Percentiles rank a stretch among this genome's conserved stretches.
phyloP scores from a whole-genome alignment of 768 basidiomycete species.

The Stropharia rugosoannulata region DNA sequence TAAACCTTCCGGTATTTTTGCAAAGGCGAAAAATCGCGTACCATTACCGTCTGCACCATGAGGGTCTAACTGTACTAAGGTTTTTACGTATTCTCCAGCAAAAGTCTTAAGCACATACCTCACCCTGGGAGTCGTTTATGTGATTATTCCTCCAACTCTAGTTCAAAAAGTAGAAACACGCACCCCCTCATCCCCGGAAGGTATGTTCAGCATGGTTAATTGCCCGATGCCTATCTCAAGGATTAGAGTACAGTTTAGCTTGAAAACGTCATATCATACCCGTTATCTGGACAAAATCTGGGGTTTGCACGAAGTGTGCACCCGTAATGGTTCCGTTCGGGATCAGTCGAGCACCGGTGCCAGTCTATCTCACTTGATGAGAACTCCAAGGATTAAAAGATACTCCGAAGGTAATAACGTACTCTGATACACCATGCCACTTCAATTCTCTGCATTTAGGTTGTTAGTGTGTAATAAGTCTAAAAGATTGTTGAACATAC shows the following conservation, averaged over 20 bases:
- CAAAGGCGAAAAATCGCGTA: slow-evolving; percentile 16
- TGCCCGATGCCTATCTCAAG: slow-evolving; percentile 52
- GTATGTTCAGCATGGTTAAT: slow-evolving; percentile 64
- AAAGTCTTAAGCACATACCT: slow-evolving; percentile 5
- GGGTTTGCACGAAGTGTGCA: slow-evolving; percentile 69
- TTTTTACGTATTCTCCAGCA: background rate
- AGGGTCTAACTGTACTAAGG: slow-evolving; percentile 53
- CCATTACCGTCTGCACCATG: slow-evolving; percentile 63
- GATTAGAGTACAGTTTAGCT: background rate
- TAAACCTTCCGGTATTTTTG: slow-evolving; percentile 1
- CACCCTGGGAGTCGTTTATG: slow-evolving; percentile 9
- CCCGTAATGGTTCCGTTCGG: slow-evolving; percentile 70
- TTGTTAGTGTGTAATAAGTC: slow-evolving; percentile 9
- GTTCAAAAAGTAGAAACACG: slow-evolving; percentile 21
- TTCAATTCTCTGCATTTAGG: slow-evolving; percentile 34
- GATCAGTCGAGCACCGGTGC: slow-evolving; percentile 65
- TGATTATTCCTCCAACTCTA: background rate
- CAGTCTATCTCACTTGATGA: slow-evolving; percentile 36
- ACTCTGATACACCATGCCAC: slow-evolving; percentile 45
- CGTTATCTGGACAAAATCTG: slow-evolving; percentile 73
- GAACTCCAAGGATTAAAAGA: background rate
- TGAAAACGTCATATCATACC: slow-evolving; percentile 34
- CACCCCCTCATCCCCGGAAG: slow-evolving; percentile 52
- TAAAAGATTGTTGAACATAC: slow-evolving; percentile 26
- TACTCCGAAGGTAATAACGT: background rate